These are phyloP conservation scores for Conticribra guillardii DNA, from an alignment of 108 stramenopile species.

Conservation along the genomic window DNA sequence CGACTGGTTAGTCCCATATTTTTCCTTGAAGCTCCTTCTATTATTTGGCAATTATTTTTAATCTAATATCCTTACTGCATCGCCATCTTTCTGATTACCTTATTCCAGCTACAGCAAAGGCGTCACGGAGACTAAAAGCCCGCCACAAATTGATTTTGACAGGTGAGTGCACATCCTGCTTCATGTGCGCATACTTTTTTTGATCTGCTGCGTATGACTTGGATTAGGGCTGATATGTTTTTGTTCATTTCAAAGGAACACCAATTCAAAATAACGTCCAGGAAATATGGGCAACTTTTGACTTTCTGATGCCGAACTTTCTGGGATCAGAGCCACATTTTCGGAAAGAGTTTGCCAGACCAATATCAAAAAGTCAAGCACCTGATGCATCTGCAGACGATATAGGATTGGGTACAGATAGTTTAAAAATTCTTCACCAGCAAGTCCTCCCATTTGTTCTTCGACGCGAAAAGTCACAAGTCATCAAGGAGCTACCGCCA, in stretches of 20 bases:
- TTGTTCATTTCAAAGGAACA: constrained; percentile 63
- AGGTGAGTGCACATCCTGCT: constrained; percentile 50
- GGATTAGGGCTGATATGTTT: constrained; percentile 63
- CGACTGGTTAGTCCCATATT: constrained; percentile 54
- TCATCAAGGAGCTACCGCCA: constrained; percentile 94
- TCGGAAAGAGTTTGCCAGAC: constrained; percentile 83
- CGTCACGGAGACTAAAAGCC: constrained; percentile 71
- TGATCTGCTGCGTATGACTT: constrained; percentile 62
- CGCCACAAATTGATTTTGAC: constrained; percentile 86
- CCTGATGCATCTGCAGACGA: constrained; percentile 63
- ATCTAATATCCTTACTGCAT: not conserved
- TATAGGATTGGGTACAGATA: constrained; percentile 63
- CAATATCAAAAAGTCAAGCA: constrained; percentile 73
- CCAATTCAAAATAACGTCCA: constrained; percentile 97
- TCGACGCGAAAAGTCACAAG: constrained; percentile 91
- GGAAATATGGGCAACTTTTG: constrained; percentile 97
- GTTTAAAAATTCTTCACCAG: constrained; percentile 90
- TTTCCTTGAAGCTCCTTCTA: not conserved
- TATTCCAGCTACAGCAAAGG: constrained; percentile 73
- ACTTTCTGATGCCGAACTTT: constrained; percentile 97
- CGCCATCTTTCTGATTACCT: too few relatives aligned
- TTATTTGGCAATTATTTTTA: not conserved
- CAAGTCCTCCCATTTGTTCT: constrained; percentile 94
- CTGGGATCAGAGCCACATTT: constrained; percentile 84
- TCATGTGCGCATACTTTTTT: constrained; percentile 67